phyloP scores from a whole-genome alignment of 139 green algal species.

The Mychonastes homosphaera region DNA sequence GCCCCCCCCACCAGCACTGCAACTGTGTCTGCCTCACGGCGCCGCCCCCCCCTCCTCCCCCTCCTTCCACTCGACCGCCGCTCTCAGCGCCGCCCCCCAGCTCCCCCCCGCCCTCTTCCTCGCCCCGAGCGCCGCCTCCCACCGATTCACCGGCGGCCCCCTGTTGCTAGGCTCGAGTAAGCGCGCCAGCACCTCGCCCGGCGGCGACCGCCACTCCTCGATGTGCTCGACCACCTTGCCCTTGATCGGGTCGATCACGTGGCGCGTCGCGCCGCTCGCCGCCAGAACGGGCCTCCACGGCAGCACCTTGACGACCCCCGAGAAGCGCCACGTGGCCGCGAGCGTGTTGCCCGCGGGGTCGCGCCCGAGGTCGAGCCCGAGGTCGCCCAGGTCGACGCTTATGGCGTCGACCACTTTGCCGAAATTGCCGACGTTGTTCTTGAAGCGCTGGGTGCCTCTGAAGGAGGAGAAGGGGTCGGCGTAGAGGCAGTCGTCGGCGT shows the following conservation, averaged over 20 bases:
- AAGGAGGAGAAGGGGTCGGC: conserved; percentile 41
- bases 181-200: conserved; percentile 28
- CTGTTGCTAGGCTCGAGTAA: conserved; percentile 30
- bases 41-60: too few relatives aligned
- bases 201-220: conserved; percentile 54
- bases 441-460: conserved; percentile 46
- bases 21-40: too few relatives aligned
- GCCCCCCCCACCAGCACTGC: too few relatives aligned
- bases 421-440: conserved; percentile 72
- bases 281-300: conserved; percentile 33
- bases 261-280: conserved; percentile 45
- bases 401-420: too few relatives aligned
- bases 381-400: conserved; percentile 30
- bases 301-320: conserved; percentile 5
- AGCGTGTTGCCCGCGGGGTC: not conserved
- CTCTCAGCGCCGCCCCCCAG: too few relatives aligned
- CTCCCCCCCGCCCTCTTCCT: too few relatives aligned
- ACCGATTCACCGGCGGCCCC: too few relatives aligned
- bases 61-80: too few relatives aligned
- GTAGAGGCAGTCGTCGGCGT: conserved; percentile 55
- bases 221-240: conserved; percentile 52
- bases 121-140: too few relatives aligned
- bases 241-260: conserved; percentile 47
- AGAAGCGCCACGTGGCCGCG: conserved; percentile 11
- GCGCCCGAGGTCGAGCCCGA: conserved; percentile 9